Conservation (phyloP, 1,284 basidiomycete genomes). For the Sanguinoderma infundibulare region DNA sequence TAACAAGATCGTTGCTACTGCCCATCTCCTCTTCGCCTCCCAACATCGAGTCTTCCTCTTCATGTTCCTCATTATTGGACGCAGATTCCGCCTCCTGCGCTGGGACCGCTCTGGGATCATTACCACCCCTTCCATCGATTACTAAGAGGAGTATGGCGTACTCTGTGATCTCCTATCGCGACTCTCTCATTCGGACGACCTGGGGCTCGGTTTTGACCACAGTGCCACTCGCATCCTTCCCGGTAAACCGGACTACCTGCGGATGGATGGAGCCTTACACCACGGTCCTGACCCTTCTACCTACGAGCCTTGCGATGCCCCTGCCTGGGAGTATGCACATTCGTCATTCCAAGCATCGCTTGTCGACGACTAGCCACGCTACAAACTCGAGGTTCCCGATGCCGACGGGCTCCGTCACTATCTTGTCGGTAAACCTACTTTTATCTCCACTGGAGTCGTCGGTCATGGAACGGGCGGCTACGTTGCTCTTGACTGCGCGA, state of each 20-base stretch:
- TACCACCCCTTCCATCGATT: slow-evolving; percentile 5
- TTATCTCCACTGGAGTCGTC: not conserved
- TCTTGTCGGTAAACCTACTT: slow-evolving; percentile 6
- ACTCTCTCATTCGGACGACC: not conserved
- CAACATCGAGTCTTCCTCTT: slow-evolving; percentile 13
- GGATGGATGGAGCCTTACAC: not conserved
- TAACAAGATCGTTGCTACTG: not conserved
- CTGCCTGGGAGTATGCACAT: not conserved
- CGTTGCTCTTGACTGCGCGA: not conserved
- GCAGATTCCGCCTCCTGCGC: slow-evolving; percentile 5
- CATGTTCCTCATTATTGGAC: slow-evolving; percentile 8
- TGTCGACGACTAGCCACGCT: slow-evolving; percentile 5
- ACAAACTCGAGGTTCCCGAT: slow-evolving; percentile 1
- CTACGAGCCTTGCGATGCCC: not conserved
- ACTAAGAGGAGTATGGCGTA: not conserved
- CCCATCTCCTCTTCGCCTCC: not conserved
- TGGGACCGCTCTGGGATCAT: slow-evolving; percentile 6
- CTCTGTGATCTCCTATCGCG: slow-evolving; percentile 9
- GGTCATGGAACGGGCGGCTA: slow-evolving; percentile 5
- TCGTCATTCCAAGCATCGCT: not conserved
- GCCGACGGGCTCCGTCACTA: not conserved
- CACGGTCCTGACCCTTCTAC: not conserved
- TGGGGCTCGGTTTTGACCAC: slow-evolving; percentile 9
- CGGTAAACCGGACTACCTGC: not conserved
- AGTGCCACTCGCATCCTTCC: slow-evolving; percentile 2